Conservation (phyloP, 2,329 filamentous ascomycete species). For the Cladosporium velox region DNA sequence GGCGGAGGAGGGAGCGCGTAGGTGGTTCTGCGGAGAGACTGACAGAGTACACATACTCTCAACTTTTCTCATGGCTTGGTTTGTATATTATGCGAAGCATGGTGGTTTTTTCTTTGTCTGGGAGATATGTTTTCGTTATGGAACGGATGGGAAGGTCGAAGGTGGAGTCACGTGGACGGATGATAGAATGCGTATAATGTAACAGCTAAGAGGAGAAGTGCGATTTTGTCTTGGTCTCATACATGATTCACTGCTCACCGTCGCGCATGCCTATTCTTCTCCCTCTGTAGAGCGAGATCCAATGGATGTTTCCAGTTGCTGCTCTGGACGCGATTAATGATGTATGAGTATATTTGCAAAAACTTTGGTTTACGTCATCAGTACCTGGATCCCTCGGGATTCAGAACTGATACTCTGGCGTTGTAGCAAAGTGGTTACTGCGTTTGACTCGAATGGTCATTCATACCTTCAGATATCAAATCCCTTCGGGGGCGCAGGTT, state of each 20-base stretch:
- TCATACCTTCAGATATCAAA: constrained; percentile 11
- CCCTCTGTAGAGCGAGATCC: too few species aligned
- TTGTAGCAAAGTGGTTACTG: constrained; percentile 24
- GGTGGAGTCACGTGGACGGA: not conserved
- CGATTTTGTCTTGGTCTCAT: not conserved
- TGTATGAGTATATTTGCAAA: too few species aligned
- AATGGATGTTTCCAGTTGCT: too few species aligned
- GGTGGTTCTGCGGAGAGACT: too few species aligned
- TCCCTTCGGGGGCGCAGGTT: constrained; percentile 24
- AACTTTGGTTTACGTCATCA: not conserved
- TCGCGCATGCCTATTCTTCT: too few species aligned
- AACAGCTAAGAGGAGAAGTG: not conserved
- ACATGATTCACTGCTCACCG: not conserved
- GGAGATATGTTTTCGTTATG: not conserved
- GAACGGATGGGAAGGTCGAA: not conserved
- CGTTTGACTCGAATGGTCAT: constrained; percentile 21
- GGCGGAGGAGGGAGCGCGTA: constrained; percentile 14
- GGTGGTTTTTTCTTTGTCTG: not conserved
- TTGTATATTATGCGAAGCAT: constrained; percentile 12
- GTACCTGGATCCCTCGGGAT: not conserved
- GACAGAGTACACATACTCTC: not conserved
- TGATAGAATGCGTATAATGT: not conserved
- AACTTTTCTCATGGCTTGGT: not conserved
- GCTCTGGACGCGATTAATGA: too few species aligned
- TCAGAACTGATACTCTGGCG: constrained; percentile 5